Percentiles rank a stretch among this genome's conserved stretches.
Evolutionary conservation across 2,329 filamentous ascomycete genomes (phyloP).

Genomic region (Pseudogymnoascus sp.): DNA sequence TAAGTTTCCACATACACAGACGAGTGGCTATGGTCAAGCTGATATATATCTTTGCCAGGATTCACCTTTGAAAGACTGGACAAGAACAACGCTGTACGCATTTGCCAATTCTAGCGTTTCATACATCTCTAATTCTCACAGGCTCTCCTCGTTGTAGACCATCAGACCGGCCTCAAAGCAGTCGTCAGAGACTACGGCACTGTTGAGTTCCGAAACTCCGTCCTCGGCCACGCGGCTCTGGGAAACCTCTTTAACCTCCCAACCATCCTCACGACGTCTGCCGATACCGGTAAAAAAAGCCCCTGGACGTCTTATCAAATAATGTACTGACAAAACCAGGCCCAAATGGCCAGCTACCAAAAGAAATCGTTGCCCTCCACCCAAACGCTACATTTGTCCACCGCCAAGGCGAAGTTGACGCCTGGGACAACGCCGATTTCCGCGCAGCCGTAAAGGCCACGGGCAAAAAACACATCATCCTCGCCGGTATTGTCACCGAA

Average conservation of each 20-base stretch:
- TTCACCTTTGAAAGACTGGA: slow-evolving; percentile 31
- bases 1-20: background rate
- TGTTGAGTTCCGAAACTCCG: slow-evolving; percentile 57
- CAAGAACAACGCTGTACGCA: slow-evolving; percentile 28
- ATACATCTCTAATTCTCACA: slow-evolving; percentile 19
- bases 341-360: slow-evolving; percentile 63
- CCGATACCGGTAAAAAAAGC: slow-evolving; percentile 41
- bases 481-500: slow-evolving; percentile 67
- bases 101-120: background rate
- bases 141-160: slow-evolving; percentile 51
- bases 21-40: background rate
- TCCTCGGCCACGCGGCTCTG: slow-evolving; percentile 60
- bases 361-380: slow-evolving; percentile 62
- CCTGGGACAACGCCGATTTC: slow-evolving; percentile 69
- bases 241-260: slow-evolving; percentile 61
- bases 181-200: slow-evolving; percentile 60
- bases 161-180: slow-evolving; percentile 52
- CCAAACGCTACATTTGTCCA: slow-evolving; percentile 58
- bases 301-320: background rate
- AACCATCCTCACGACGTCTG: slow-evolving; percentile 63
- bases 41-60: background rate
- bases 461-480: slow-evolving; percentile 61
- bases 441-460: slow-evolving; percentile 56
- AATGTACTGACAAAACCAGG: slow-evolving; percentile 32
- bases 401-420: slow-evolving; percentile 66